Percentiles rank a stretch among this genome's conserved stretches.
phyloP scores from a whole-genome alignment of 140 eudicot species.

The Cichorium intybus region DNA sequence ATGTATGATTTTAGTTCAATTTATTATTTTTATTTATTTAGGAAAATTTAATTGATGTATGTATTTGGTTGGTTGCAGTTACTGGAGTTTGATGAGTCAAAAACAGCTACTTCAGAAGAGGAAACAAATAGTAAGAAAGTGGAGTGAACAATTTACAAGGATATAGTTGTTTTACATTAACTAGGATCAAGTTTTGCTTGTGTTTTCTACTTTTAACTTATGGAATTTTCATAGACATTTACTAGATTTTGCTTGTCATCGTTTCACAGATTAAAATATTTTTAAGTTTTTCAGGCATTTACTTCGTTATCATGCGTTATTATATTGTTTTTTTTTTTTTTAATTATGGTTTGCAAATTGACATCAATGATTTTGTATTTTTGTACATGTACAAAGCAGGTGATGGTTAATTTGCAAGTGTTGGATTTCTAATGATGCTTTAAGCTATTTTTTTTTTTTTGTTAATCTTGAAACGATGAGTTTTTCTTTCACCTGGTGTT shows the following conservation, averaged over 20 bases:
- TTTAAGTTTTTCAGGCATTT: background rate
- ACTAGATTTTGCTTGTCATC: conserved; percentile 30
- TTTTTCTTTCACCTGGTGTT: too few relatives aligned
- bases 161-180: conserved; percentile 19
- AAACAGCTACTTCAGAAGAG: conserved; percentile 38
- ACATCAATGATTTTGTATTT: background rate
- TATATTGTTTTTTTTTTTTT: background rate
- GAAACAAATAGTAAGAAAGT: conserved; percentile 52
- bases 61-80: conserved; percentile 37
- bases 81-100: conserved; percentile 76
- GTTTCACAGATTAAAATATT: background rate
- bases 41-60: background rate
- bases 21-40: too few relatives aligned
- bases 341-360: too few relatives aligned
- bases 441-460: too few relatives aligned
- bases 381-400: too few relatives aligned
- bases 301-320: background rate
- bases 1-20: conserved; percentile 15
- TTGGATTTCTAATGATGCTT: too few relatives aligned
- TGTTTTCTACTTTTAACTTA: conserved; percentile 33
- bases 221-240: conserved; percentile 19
- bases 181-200: background rate
- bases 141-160: conserved; percentile 33
- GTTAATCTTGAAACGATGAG: too few relatives aligned
- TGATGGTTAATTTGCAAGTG: too few relatives aligned